These are phyloP conservation scores for Serendipita vermifera DNA, from an alignment of 768 basidiomycete species.

Conservation along the genomic window DNA sequence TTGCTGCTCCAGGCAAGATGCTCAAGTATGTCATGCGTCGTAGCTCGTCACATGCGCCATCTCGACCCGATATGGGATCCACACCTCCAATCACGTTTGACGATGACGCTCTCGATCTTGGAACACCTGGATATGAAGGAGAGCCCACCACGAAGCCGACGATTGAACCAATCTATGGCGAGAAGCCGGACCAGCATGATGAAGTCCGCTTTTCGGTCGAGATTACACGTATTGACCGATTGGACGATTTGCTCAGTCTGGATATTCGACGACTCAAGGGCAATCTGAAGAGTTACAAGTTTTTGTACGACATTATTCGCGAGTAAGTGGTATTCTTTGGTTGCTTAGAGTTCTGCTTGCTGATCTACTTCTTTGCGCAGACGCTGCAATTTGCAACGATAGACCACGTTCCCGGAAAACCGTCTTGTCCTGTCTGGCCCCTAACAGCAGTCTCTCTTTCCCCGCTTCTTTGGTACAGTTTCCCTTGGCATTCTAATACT, in stretches of 20 bases:
- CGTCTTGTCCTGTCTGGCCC: not conserved
- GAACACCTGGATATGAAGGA: constrained; percentile 10
- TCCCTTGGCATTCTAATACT: too few relatives aligned
- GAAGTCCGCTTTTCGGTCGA: constrained; percentile 97
- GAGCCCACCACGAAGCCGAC: constrained; percentile 8
- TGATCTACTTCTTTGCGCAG: constrained; percentile 1
- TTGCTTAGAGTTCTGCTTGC: not conserved
- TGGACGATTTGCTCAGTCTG: constrained; percentile 82
- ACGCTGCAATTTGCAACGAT: constrained; percentile 13
- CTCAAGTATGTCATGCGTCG: constrained; percentile 81
- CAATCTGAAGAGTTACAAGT: constrained; percentile 84
- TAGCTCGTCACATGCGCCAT: constrained; percentile 67
- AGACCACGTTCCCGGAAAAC: too few relatives aligned
- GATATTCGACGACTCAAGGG: constrained; percentile 90
- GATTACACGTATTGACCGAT: constrained; percentile 75
- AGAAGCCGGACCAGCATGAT: constrained; percentile 70
- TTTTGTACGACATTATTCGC: constrained; percentile 76
- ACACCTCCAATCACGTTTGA: constrained; percentile 2
- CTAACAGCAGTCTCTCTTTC: not conserved
- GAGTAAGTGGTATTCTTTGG: constrained; percentile 41
- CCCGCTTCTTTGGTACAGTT: not conserved
- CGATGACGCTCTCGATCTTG: constrained; percentile 12
- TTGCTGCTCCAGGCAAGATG: constrained; percentile 58
- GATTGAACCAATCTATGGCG: constrained; percentile 62
- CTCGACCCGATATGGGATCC: constrained; percentile 17